A percentile compares a stretch with the other conserved stretches of the same genome.
phyloP scores from a whole-genome alignment of 495 filamentous ascomycete species.

The Aspergillus cristatus region DNA sequence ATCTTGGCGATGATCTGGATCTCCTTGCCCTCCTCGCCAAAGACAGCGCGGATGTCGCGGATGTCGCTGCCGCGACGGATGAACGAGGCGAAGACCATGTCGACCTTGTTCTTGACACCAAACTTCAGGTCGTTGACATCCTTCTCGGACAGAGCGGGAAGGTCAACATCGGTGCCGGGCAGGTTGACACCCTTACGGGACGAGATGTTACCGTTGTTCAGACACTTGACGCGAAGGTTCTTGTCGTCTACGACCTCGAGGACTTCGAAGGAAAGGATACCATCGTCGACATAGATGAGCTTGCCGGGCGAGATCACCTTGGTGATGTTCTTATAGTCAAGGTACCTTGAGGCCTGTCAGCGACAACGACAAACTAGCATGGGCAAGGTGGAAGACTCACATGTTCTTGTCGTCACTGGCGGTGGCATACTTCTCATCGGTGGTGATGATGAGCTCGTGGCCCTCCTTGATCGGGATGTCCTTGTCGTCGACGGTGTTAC shows the following conservation, averaged over 20 bases:
- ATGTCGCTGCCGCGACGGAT: slow-evolving; percentile 92
- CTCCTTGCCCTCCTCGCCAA: slow-evolving; percentile 85
- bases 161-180: slow-evolving; percentile 95
- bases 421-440: slow-evolving; percentile 88
- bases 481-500: slow-evolving; percentile 74
- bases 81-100: slow-evolving; percentile 99
- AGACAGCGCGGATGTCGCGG: slow-evolving; percentile 77
- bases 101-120: slow-evolving; percentile 94
- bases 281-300: slow-evolving; percentile 96
- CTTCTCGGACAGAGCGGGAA: slow-evolving; percentile 97
- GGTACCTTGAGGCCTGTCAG: slow-evolving; percentile 53
- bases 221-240: slow-evolving; percentile 70
- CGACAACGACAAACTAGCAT: background rate
- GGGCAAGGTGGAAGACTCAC: slow-evolving; percentile 43
- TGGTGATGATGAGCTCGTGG: slow-evolving; percentile 84
- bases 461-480: slow-evolving; percentile 84
- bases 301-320: slow-evolving; percentile 91
- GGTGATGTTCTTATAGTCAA: slow-evolving; percentile 99
- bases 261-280: slow-evolving; percentile 92
- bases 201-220: slow-evolving; percentile 97
- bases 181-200: slow-evolving; percentile 98
- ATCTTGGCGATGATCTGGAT: slow-evolving; percentile 99
- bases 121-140: slow-evolving; percentile 88
- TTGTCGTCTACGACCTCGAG: slow-evolving; percentile 78
- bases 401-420: slow-evolving; percentile 82